Conservation (phyloP, 768 basidiomycete species). For the Gyrodon lividus region DNA sequence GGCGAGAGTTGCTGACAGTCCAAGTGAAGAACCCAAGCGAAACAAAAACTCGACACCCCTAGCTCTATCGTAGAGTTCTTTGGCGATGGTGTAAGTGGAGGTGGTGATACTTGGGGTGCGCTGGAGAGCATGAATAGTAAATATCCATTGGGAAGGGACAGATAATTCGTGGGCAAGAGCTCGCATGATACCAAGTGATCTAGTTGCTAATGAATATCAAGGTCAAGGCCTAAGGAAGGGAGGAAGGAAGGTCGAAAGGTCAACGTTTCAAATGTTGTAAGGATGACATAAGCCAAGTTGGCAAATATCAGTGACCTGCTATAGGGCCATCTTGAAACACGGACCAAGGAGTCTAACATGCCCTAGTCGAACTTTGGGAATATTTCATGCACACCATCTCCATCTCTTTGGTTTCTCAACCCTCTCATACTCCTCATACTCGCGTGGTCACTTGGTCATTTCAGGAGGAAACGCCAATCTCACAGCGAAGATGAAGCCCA, state of each 20-base stretch:
- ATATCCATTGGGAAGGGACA: conserved; percentile 65
- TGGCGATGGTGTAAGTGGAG: conserved; percentile 49
- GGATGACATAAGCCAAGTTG: too few species aligned
- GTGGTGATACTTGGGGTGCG: conserved; percentile 55
- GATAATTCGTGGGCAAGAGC: conserved; percentile 22
- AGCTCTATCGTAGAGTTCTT: conserved; percentile 75
- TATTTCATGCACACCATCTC: background rate
- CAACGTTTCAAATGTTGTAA: too few species aligned
- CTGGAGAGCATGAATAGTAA: conserved; percentile 56
- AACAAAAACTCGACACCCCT: conserved; percentile 85
- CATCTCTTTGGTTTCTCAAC: background rate
- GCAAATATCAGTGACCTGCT: too few species aligned
- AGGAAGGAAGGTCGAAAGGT: too few species aligned
- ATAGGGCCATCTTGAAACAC: too few species aligned
- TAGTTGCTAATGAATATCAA: too few species aligned
- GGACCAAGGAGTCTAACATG: too few species aligned
- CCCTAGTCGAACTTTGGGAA: too few species aligned
- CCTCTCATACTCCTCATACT: conserved; percentile 2
- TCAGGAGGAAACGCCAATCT: conserved; percentile 15
- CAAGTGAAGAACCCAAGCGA: conserved; percentile 74
- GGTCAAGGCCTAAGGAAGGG: too few species aligned
- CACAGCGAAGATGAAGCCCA: conserved; percentile 17
- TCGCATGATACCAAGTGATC: conserved; percentile 16
- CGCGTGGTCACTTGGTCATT: conserved; percentile 3
- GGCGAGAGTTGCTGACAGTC: conserved; percentile 53